Conservation (phyloP, 805 yeast genomes). For the Ogataea paraovalis region DNA sequence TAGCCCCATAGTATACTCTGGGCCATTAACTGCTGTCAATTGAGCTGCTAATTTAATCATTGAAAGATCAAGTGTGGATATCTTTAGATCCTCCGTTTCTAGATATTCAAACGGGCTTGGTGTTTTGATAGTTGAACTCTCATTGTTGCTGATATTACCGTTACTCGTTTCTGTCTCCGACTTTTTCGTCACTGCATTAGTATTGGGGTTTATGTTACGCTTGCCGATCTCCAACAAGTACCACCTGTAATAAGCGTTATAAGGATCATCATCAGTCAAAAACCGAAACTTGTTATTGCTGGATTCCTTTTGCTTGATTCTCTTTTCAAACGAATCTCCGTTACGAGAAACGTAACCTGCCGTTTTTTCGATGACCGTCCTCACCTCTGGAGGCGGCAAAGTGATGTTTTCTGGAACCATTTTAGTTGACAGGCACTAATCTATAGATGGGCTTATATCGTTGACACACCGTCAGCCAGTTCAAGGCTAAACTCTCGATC, state of each 20-base stretch:
- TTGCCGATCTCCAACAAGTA: conserved; percentile 34
- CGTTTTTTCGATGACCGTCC: conserved; percentile 62
- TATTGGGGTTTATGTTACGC: conserved; percentile 13
- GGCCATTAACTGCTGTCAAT: conserved; percentile 59
- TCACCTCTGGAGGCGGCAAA: conserved; percentile 51
- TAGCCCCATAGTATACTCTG: conserved; percentile 38
- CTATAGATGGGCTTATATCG: too few species aligned
- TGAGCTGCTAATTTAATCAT: conserved; percentile 70
- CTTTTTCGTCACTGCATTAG: background rate
- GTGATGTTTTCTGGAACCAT: conserved; percentile 36
- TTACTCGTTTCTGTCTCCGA: background rate
- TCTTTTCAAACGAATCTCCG: conserved; percentile 61
- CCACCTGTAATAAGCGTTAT: conserved; percentile 54
- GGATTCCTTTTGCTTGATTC: conserved; percentile 45
- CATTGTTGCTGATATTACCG: background rate
- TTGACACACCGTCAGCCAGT: too few species aligned
- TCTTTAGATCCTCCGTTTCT: conserved; percentile 28
- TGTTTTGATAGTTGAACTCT: background rate
- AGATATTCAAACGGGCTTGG: conserved; percentile 26
- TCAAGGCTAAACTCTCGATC: too few species aligned
- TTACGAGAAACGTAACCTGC: conserved; percentile 66
- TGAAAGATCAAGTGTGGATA: conserved; percentile 63
- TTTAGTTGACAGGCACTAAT: too few species aligned
- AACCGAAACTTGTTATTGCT: conserved; percentile 60
- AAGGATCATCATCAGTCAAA: conserved; percentile 49